A percentile compares a stretch with the other conserved stretches of the same genome.
These are phyloP conservation scores for Escallonia herrerae DNA, from an alignment of 129 eudicot species.

Conservation along the genomic window DNA sequence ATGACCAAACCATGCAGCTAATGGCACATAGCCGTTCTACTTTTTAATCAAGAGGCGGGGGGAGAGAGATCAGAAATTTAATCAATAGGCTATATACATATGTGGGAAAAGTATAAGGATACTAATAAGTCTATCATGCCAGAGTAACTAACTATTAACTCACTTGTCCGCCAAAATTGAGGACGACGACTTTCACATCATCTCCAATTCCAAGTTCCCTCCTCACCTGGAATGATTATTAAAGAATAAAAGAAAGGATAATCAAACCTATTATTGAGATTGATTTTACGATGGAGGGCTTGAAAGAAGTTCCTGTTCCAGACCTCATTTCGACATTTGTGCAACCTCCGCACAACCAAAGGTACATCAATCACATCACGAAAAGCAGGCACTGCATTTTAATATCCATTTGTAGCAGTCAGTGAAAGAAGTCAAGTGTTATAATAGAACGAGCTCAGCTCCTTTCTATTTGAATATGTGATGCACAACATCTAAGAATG, in stretches of 20 bases:
- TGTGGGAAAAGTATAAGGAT: no score
- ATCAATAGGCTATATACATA: not conserved
- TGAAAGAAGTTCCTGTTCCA: slow-evolving; percentile 6
- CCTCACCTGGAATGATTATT: slow-evolving; percentile 52
- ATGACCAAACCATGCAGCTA: no score
- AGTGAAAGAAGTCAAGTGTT: no score
- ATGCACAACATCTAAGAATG: slow-evolving; percentile 8
- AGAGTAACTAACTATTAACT: slow-evolving; percentile 7
- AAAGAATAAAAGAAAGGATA: slow-evolving; percentile 1
- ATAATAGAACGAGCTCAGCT: not conserved
- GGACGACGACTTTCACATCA: slow-evolving; percentile 81
- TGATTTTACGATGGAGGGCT: not conserved
- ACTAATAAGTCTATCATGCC: no score
- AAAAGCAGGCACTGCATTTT: slow-evolving; percentile 89
- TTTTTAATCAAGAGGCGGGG: not conserved
- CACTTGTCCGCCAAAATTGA: slow-evolving; percentile 99
- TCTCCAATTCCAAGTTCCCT: slow-evolving; percentile 75
- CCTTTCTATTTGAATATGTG: no score
- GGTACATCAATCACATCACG: slow-evolving; percentile 96
- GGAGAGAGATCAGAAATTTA: not conserved
- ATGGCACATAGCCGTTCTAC: not conserved
- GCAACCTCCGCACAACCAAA: slow-evolving; percentile 88
- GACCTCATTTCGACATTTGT: slow-evolving; percentile 85
- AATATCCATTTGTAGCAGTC: not conserved
- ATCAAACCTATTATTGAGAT: not conserved